A percentile compares a stretch with the other conserved stretches of the same genome.
Evolutionary conservation across 345 rosid species (phyloP).

Genomic region (Eucalyptus victrix): DNA sequence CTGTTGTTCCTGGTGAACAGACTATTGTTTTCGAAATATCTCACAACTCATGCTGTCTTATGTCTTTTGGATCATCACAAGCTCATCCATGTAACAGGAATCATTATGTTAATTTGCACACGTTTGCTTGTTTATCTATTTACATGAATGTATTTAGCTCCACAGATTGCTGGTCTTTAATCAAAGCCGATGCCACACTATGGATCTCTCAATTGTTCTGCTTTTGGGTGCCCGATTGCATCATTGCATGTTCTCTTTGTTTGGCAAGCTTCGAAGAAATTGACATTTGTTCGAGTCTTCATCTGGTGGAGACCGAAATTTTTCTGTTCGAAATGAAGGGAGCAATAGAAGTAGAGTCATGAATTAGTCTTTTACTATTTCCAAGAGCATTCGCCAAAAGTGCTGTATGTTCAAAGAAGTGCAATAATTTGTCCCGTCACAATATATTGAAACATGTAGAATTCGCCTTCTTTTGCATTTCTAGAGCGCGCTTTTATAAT

Average conservation of each 20-base stretch:
- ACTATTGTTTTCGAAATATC: background rate
- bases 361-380: background rate
- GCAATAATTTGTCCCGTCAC: background rate
- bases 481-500: background rate
- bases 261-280: background rate
- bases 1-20: slow-evolving; percentile 42
- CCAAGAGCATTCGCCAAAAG: background rate
- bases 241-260: background rate
- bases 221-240: background rate
- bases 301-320: background rate
- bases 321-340: background rate
- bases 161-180: background rate
- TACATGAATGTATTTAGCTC: background rate
- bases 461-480: background rate
- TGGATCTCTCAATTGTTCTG: background rate
- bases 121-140: background rate
- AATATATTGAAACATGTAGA: background rate
- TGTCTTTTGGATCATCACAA: background rate
- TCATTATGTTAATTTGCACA: background rate
- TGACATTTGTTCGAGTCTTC: background rate
- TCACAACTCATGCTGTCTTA: background rate
- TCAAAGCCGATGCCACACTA: background rate
- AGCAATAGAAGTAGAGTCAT: background rate
- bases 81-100: background rate
- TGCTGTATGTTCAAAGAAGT: background rate